phyloP scores from a whole-genome alignment of 768 basidiomycete species.

The Auricularia cornea region DNA sequence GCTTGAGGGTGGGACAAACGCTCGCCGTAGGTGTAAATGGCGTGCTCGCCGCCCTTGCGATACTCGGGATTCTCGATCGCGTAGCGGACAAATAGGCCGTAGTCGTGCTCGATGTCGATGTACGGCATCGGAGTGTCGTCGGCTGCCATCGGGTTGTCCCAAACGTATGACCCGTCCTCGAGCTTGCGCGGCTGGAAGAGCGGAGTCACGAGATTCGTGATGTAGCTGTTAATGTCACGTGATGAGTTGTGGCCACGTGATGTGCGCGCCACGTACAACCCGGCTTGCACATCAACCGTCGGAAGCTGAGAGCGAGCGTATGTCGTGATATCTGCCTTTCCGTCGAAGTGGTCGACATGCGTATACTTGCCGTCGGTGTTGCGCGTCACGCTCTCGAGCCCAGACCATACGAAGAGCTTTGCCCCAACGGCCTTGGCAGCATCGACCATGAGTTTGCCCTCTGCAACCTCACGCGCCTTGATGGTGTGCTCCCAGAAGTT shows the following conservation, averaged over 20 bases:
- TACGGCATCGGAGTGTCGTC: background rate
- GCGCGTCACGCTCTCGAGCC: background rate
- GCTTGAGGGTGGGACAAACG: background rate
- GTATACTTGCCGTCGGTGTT: background rate
- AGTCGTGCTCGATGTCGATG: background rate
- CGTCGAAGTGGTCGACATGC: background rate
- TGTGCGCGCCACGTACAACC: background rate
- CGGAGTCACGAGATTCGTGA: background rate
- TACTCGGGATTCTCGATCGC: background rate
- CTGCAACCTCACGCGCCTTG: constrained; percentile 5
- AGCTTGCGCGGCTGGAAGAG: background rate
- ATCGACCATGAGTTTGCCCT: constrained; percentile 13
- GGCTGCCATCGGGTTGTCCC: background rate
- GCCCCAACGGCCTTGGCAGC: constrained; percentile 9
- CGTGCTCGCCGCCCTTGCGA: background rate
- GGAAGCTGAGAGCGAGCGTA: constrained; percentile 6
- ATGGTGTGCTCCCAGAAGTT: background rate
- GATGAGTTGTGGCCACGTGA: background rate
- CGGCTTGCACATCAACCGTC: constrained; percentile 16
- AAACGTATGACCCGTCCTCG: background rate
- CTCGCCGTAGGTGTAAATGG: background rate
- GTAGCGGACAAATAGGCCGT: constrained; percentile 1
- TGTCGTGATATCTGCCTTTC: background rate
- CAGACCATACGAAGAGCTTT: constrained; percentile 9
- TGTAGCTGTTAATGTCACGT: background rate